phyloP scores from a whole-genome alignment of 495 filamentous ascomycete species.

The Talaromyces ruber region DNA sequence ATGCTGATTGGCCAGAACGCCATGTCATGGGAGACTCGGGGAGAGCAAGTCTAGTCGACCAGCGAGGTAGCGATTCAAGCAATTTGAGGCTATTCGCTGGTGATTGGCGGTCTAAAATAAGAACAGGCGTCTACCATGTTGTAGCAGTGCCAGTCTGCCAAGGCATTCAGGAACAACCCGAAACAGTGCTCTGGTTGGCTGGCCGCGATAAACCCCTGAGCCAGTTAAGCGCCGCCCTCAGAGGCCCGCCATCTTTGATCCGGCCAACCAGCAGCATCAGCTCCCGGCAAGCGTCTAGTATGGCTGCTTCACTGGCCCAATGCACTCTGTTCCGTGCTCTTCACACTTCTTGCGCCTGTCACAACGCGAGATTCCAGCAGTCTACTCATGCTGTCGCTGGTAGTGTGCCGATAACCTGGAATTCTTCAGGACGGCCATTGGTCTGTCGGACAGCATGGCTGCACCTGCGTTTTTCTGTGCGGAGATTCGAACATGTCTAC shows the following conservation, averaged over 20 bases:
- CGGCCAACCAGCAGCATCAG: background rate
- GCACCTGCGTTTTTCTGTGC: background rate
- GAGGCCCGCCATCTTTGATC: background rate
- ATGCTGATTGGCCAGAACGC: background rate
- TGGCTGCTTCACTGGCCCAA: background rate
- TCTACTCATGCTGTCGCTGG: background rate
- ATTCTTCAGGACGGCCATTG: constrained; percentile 6
- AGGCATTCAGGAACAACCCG: background rate
- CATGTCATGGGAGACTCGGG: background rate
- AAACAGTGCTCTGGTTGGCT: background rate
- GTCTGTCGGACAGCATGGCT: background rate
- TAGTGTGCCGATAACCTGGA: constrained; percentile 3
- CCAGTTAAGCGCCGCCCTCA: background rate
- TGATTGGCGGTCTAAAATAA: background rate
- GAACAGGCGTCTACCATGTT: background rate
- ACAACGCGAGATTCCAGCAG: background rate
- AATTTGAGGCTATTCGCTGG: background rate
- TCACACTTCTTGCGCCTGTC: background rate
- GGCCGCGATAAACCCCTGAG: background rate
- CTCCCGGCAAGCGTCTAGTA: background rate
- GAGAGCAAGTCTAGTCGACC: background rate
- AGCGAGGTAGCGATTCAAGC: background rate
- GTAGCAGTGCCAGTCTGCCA: background rate
- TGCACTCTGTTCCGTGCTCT: constrained; percentile 3
- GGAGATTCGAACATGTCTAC: background rate